Evolutionary conservation across 768 basidiomycete species (phyloP), one percentile per base, ranked within the genome.

Genomic region (Tricholoma matsutake): DNA sequence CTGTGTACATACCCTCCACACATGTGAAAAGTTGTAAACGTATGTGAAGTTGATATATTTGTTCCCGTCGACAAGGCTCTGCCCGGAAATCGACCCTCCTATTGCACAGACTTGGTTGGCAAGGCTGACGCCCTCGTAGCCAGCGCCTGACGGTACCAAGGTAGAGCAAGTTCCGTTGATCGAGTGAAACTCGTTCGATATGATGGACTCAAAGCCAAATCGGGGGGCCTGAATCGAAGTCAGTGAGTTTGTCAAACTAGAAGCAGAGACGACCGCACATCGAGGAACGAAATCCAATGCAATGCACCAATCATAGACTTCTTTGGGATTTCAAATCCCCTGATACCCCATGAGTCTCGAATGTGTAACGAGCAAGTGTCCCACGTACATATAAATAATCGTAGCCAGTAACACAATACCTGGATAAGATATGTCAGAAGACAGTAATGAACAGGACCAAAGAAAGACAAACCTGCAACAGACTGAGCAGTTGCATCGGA

Each of bases 171-270:
- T 67, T 49, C 87, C 91, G 18, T 88, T 72, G 6, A 90, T 73
- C 0, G 83, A 86, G 64, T 82, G 85, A 74, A 95, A 94, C 71
- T 96, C 92, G 73, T 94, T 96, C 18, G 83, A 78, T 69, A 96
- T 79, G 41, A 94, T 71, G 0, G 82, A 79, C 62, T 93, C 89
- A 69, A 95, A 94, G 0, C 83, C 87, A 68, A 86, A 94, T 2
- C 77, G 81, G 37, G 92, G 62, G 57, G 93, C 81, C 86, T 87
- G 61, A 67, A 71, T 69, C 70, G 57, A 66, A 31, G 66, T 22
- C 43, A 52, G 22, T 25, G 63, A 54, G 58, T 56, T 35, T 7
- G 56, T 57, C 41, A 57, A 4, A 41, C 28, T 54, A 60, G 56
- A 22, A 39, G 25, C 9, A 34, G 14, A 3, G 32, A 57, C 14